phyloP scores from a whole-genome alignment of 2,329 filamentous ascomycete species.

The Venturia pyrina region DNA sequence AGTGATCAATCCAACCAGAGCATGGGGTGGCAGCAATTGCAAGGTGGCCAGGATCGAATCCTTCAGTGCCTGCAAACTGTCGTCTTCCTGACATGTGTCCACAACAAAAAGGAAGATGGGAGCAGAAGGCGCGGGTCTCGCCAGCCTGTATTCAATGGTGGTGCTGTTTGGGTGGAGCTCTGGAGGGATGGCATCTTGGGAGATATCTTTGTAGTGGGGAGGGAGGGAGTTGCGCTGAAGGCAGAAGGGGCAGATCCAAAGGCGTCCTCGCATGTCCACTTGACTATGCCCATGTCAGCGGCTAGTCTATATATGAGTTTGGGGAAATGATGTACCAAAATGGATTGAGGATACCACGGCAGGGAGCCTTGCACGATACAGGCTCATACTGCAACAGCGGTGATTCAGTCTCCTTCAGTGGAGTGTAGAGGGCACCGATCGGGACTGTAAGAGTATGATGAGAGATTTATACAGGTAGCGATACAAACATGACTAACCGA shows the following conservation, averaged over 20 bases:
- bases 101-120: conserved; percentile 84
- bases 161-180: conserved; percentile 75
- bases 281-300: conserved; percentile 44
- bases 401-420: conserved; percentile 83
- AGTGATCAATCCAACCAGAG: conserved; percentile 73
- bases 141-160: conserved; percentile 81
- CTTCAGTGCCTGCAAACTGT: conserved; percentile 72
- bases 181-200: conserved; percentile 68
- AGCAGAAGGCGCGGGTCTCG: conserved; percentile 71
- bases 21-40: conserved; percentile 70
- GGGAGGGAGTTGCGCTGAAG: conserved; percentile 74
- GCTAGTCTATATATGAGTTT: neutral
- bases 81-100: conserved; percentile 80
- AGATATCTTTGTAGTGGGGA: conserved; percentile 84
- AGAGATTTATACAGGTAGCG: conserved; percentile 5
- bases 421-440: conserved; percentile 91
- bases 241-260: conserved; percentile 88
- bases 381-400: conserved; percentile 91
- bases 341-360: conserved; percentile 89
- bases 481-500: conserved; percentile 31
- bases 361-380: conserved; percentile 92
- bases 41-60: conserved; percentile 81
- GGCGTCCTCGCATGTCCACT: conserved; percentile 70
- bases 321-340: conserved; percentile 60
- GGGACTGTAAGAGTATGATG: conserved; percentile 48